These are phyloP conservation scores for Xylaria nigripes DNA, from an alignment of 495 filamentous ascomycete genomes.

Conservation along the genomic window DNA sequence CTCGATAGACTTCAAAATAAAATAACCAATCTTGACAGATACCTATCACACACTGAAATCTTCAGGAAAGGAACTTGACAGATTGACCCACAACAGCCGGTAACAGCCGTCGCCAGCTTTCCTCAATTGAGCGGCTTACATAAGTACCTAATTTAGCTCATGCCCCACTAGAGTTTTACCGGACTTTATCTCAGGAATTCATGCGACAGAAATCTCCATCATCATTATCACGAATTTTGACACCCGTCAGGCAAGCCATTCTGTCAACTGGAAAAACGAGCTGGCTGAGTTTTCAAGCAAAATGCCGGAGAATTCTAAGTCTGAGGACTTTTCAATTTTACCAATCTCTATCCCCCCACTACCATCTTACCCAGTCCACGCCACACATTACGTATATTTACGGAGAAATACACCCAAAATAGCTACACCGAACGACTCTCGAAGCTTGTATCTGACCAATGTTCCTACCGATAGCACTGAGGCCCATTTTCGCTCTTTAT, in stretches of 20 bases:
- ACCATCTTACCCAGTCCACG: conserved; percentile 48
- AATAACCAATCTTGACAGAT: no score
- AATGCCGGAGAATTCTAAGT: conserved; percentile 1
- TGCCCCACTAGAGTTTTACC: conserved; percentile 7
- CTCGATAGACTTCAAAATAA: no score
- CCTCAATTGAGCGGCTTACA: neutral
- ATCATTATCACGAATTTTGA: neutral
- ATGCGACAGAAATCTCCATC: neutral
- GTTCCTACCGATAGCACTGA: conserved; percentile 78
- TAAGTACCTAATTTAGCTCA: neutral
- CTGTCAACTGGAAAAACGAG: neutral
- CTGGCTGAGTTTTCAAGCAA: neutral
- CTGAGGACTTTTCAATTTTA: conserved; percentile 42
- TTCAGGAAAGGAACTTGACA: no score
- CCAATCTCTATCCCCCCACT: conserved; percentile 54
- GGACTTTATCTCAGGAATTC: neutral
- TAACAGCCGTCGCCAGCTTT: neutral
- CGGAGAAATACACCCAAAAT: conserved; percentile 71
- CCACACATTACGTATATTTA: conserved; percentile 79
- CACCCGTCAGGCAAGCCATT: neutral
- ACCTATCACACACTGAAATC: no score
- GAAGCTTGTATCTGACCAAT: conserved; percentile 82
- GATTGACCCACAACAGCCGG: neutral
- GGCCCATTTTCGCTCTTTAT: conserved; percentile 63
- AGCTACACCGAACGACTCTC: conserved; percentile 59